Percentiles rank a stretch among this genome's conserved stretches.
These are phyloP conservation scores for Pseudogymnoascus sp. DNA, from an alignment of 2,329 filamentous ascomycete species.

Conservation along the genomic window DNA sequence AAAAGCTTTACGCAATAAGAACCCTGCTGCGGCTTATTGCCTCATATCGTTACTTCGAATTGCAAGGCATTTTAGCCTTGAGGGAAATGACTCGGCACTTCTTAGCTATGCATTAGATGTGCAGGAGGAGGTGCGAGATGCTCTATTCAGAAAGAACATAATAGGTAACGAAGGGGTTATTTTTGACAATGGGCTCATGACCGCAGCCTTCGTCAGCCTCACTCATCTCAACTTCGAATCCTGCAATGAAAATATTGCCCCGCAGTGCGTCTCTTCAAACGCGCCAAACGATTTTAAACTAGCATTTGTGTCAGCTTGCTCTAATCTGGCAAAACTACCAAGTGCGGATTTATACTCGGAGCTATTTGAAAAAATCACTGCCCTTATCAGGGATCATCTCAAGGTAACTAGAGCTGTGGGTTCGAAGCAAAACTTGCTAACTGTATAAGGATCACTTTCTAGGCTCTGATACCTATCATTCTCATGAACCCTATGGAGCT, in stretches of 20 bases:
- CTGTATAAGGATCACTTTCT: not conserved
- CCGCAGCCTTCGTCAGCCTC: conserved; percentile 58
- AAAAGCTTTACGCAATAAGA: conserved; percentile 56
- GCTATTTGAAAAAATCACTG: conserved; percentile 49
- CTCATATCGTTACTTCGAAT: conserved; percentile 55
- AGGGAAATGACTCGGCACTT: conserved; percentile 46
- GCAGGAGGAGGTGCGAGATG: conserved; percentile 60
- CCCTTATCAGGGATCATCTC: conserved; percentile 50
- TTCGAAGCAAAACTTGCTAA: not conserved
- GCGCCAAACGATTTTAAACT: conserved; percentile 55
- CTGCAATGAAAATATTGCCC: conserved; percentile 49
- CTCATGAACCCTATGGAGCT: conserved; percentile 33
- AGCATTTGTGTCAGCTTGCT: conserved; percentile 54
- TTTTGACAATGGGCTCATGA: conserved; percentile 59
- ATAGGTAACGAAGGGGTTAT: conserved; percentile 40
- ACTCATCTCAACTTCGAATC: conserved; percentile 54
- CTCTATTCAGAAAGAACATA: conserved; percentile 51
- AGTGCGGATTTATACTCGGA: conserved; percentile 43
- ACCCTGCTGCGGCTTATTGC: conserved; percentile 61
- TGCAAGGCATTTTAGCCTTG: conserved; percentile 55
- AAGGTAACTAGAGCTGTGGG: conserved; percentile 36
- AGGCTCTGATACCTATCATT: conserved; percentile 16
- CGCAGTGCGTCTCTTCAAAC: conserved; percentile 49
- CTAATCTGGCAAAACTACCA: conserved; percentile 51
- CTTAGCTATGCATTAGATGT: conserved; percentile 63